phyloP scores from a whole-genome alignment of 2,329 filamentous ascomycete genomes.

The Paracoccidioides lutzii region DNA sequence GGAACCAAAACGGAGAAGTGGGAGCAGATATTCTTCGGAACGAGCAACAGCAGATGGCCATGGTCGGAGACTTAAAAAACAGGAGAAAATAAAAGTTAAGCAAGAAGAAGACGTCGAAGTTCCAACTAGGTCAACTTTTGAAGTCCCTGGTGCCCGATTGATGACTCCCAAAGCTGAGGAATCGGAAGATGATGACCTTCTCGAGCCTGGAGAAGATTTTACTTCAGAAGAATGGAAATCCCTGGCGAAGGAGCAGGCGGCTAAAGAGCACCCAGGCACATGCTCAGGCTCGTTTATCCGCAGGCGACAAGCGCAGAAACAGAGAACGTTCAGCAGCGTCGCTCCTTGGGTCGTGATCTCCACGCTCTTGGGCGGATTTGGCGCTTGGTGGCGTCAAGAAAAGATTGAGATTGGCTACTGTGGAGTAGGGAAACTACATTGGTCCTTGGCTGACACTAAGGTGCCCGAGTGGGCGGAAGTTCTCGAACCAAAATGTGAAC shows the following conservation, averaged over 20 bases:
- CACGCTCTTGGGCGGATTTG: conserved; percentile 58
- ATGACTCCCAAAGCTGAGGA: conserved; percentile 28
- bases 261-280: conserved; percentile 34
- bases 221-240: conserved; percentile 82
- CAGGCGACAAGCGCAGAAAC: conserved; percentile 18
- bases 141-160: conserved; percentile 40
- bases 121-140: conserved; percentile 46
- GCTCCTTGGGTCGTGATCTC: conserved; percentile 60
- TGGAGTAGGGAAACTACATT: conserved; percentile 58
- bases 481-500: conserved; percentile 71
- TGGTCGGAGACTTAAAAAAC: conserved; percentile 12
- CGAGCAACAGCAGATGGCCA: conserved; percentile 13
- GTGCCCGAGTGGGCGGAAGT: conserved; percentile 62
- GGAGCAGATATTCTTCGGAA: conserved; percentile 29
- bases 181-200: conserved; percentile 39
- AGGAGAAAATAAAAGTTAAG: conserved; percentile 26
- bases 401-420: conserved; percentile 96
- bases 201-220: conserved; percentile 79
- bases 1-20: conserved; percentile 40
- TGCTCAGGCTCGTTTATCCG: conserved; percentile 16
- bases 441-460: conserved; percentile 45
- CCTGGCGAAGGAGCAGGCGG: conserved; percentile 55
- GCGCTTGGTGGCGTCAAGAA: conserved; percentile 79
- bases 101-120: conserved; percentile 42
- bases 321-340: conserved; percentile 39